These are phyloP conservation scores for Camellia oleifera DNA, from an alignment of 179 eudicot genomes.

Conservation along the genomic window DNA sequence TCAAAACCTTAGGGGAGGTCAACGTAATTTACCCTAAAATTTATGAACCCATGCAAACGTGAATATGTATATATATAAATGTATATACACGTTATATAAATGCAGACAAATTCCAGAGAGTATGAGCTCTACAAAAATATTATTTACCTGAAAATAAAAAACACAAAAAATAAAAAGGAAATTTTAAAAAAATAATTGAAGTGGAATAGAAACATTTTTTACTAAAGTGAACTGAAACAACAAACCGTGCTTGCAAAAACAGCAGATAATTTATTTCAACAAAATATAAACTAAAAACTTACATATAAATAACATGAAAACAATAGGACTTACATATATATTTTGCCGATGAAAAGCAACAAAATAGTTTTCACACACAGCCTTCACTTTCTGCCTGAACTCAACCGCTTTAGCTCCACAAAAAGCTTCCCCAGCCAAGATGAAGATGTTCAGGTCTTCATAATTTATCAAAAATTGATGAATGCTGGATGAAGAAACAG, in stretches of 20 bases:
- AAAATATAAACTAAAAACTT: neutral
- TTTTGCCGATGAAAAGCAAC: constrained; percentile 84
- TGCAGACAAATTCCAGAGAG: neutral
- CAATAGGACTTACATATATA: constrained; percentile 63
- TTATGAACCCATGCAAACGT: neutral
- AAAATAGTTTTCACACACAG: constrained; percentile 79
- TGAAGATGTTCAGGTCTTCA: constrained; percentile 75
- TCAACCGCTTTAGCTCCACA: constrained; percentile 81
- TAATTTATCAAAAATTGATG: constrained; percentile 88
- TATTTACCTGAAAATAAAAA: neutral
- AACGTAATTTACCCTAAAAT: neutral
- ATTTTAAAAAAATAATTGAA: too few species aligned
- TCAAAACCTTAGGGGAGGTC: too few species aligned
- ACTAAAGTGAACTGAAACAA: neutral
- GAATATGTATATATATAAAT: neutral
- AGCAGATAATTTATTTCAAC: neutral
- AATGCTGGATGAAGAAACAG: constrained; percentile 87
- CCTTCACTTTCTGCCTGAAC: constrained; percentile 71
- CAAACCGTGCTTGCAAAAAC: neutral
- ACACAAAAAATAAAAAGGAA: neutral
- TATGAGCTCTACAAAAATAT: neutral
- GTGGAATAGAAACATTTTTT: neutral
- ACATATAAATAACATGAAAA: neutral
- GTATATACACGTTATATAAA: neutral
- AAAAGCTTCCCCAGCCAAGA: constrained; percentile 92